A percentile compares a stretch with the other conserved stretches of the same genome.
These are phyloP conservation scores for Paramecium sonneborni DNA, from an alignment of 73 alveolate species.

Conservation along the genomic window DNA sequence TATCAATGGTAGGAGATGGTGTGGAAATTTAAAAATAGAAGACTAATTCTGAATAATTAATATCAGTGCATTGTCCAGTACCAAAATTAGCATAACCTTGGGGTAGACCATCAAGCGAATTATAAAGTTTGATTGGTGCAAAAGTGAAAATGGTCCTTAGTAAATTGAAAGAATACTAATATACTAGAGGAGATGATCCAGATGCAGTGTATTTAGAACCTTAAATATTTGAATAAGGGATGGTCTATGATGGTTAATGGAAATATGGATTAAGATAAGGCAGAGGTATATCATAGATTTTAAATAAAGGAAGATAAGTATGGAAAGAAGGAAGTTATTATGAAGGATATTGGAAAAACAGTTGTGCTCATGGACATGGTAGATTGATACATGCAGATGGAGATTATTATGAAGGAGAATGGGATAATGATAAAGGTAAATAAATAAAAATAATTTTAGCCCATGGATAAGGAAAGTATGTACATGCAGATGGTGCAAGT, in stretches of 20 bases:
- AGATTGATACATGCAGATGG: conserved; percentile 80
- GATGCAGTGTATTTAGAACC: conserved; percentile 54
- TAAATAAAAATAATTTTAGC: neutral
- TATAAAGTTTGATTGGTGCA: neutral
- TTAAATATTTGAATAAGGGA: conserved; percentile 55
- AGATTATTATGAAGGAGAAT: conserved; percentile 76
- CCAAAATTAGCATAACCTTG: conserved; percentile 5
- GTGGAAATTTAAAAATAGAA: neutral
- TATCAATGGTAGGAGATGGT: neutral
- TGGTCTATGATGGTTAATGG: conserved; percentile 74
- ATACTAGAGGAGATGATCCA: conserved; percentile 39
- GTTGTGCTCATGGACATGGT: conserved; percentile 86
- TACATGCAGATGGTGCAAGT: conserved; percentile 78
- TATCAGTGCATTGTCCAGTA: neutral
- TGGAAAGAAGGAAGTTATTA: conserved; percentile 80
- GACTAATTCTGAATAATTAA: neutral
- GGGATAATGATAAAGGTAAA: conserved; percentile 70
- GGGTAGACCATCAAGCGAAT: neutral
- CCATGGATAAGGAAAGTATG: conserved; percentile 66
- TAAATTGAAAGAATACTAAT: neutral
- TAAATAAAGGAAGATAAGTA: conserved; percentile 66
- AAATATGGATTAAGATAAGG: conserved; percentile 72
- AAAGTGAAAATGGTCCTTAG: neutral
- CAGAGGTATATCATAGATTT: neutral
- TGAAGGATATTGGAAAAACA: conserved; percentile 82